A percentile compares a stretch with the other conserved stretches of the same genome.
These are phyloP conservation scores for Cercospora sp. DNA, from an alignment of 2,329 filamentous ascomycete genomes.

Conservation along the genomic window DNA sequence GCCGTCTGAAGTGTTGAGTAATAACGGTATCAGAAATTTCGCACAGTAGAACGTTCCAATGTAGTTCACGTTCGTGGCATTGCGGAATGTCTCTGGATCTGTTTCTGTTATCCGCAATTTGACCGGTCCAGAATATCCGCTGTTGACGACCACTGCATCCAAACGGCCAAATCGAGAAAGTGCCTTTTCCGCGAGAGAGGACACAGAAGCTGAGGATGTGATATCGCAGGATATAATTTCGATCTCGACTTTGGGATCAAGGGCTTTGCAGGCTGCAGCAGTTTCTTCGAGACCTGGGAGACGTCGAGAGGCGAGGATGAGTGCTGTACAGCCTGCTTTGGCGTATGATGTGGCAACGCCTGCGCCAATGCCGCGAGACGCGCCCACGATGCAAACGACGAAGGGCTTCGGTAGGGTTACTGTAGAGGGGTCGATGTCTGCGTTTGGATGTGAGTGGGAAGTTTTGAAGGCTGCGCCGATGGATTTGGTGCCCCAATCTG, in stretches of 20 bases:
- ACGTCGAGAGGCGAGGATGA: conserved; percentile 41
- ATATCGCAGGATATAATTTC: conserved; percentile 36
- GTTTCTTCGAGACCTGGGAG: conserved; percentile 37
- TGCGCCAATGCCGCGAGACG: conserved; percentile 41
- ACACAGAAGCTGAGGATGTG: conserved; percentile 25
- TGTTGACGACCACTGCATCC: conserved; percentile 34
- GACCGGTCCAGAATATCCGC: conserved; percentile 31
- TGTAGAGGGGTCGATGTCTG: conserved; percentile 15
- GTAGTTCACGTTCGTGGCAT: conserved; percentile 35
- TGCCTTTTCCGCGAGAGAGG: conserved; percentile 23
- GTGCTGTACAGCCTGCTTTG: conserved; percentile 36
- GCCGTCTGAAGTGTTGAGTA: conserved; percentile 23
- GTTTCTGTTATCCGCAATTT: conserved; percentile 28
- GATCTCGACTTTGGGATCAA: conserved; percentile 33
- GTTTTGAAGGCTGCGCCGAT: conserved; percentile 17
- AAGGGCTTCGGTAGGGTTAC: conserved; percentile 34
- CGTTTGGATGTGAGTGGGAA: conserved; percentile 14
- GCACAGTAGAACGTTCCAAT: conserved; percentile 34
- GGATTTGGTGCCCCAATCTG: conserved; percentile 22
- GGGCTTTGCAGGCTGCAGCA: conserved; percentile 30
- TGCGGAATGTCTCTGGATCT: conserved; percentile 28
- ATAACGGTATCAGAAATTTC: conserved; percentile 35
- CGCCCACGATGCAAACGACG: conserved; percentile 42
- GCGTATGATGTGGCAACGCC: conserved; percentile 41
- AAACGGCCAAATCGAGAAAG: conserved; percentile 27